Percentiles rank a stretch among this genome's conserved stretches.
These are phyloP conservation scores for Celoporthe dispersa DNA, from an alignment of 2,329 filamentous ascomycete species.

Conservation along the genomic window DNA sequence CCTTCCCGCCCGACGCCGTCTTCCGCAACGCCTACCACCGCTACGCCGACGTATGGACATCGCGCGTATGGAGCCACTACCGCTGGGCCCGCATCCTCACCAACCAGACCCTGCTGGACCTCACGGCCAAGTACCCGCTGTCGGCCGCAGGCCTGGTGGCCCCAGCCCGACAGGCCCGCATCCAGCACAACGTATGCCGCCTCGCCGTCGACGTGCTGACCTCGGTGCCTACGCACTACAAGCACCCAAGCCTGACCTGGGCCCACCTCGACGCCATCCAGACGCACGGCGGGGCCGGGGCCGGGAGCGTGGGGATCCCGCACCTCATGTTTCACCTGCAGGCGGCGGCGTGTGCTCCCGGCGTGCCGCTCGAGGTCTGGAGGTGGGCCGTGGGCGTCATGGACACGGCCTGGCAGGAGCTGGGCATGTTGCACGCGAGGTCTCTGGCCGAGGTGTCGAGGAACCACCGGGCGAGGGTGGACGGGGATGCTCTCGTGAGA, in stretches of 20 bases:
- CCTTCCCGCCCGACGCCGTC: slow-evolving; percentile 46
- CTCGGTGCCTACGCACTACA: slow-evolving; percentile 56
- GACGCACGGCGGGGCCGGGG: slow-evolving; percentile 45
- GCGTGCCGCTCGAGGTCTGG: slow-evolving; percentile 47
- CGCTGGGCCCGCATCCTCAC: slow-evolving; percentile 61
- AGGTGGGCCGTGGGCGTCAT: slow-evolving; percentile 50
- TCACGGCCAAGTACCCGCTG: slow-evolving; percentile 43
- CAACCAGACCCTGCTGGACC: slow-evolving; percentile 53
- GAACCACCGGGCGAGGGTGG: slow-evolving; percentile 32
- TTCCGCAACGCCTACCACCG: slow-evolving; percentile 59
- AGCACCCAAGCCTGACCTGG: slow-evolving; percentile 48
- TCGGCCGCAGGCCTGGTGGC: slow-evolving; percentile 42
- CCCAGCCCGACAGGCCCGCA: slow-evolving; percentile 37
- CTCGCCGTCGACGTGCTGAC: slow-evolving; percentile 50
- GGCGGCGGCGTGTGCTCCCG: slow-evolving; percentile 51
- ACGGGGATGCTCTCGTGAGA: slow-evolving; percentile 12
- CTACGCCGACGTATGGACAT: slow-evolving; percentile 58
- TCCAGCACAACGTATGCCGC: slow-evolving; percentile 42
- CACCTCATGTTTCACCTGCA: slow-evolving; percentile 54
- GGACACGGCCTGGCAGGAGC: slow-evolving; percentile 54
- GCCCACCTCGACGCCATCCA: slow-evolving; percentile 39
- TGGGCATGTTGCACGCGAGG: slow-evolving; percentile 56
- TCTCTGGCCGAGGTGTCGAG: slow-evolving; percentile 45
- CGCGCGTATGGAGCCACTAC: slow-evolving; percentile 62
- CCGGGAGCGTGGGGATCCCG: slow-evolving; percentile 53